phyloP scores from a whole-genome alignment of 2,329 filamentous ascomycete genomes.

The Pseudogymnoascus sp. region DNA sequence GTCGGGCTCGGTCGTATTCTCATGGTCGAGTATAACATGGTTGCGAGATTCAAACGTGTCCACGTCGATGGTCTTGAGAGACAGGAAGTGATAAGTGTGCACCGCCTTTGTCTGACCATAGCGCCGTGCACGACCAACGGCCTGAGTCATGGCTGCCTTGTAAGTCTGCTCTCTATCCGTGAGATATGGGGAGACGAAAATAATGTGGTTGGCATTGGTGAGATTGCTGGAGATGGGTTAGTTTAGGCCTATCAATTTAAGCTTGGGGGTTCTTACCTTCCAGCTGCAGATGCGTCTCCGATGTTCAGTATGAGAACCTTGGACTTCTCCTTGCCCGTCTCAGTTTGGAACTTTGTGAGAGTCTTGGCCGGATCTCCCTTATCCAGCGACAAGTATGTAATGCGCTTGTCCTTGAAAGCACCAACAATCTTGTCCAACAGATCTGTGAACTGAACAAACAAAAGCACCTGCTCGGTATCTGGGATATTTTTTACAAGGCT shows the following conservation, averaged over 20 bases:
- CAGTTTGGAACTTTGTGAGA: conserved; percentile 35
- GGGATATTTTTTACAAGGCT: conserved; percentile 35
- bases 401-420: conserved; percentile 27
- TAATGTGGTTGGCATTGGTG: conserved; percentile 55
- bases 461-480: conserved; percentile 41
- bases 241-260: neutral
- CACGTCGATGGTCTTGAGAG: conserved; percentile 38
- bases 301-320: conserved; percentile 52
- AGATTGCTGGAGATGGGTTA: conserved; percentile 42
- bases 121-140: conserved; percentile 52
- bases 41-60: conserved; percentile 35
- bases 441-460: conserved; percentile 48
- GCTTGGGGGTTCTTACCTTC: conserved; percentile 40
- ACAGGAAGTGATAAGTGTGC: conserved; percentile 46
- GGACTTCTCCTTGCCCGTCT: conserved; percentile 27
- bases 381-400: conserved; percentile 32
- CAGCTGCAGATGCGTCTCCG: conserved; percentile 50
- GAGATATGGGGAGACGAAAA: conserved; percentile 53
- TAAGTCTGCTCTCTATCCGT: conserved; percentile 43
- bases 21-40: conserved; percentile 15
- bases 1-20: neutral
- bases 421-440: conserved; percentile 34
- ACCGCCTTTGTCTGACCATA: conserved; percentile 52
- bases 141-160: conserved; percentile 52
- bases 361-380: conserved; percentile 27